A percentile compares a stretch with the other conserved stretches of the same genome.
These are phyloP conservation scores for Fusarium praegraminearum DNA, from an alignment of 2,329 filamentous ascomycete species.

Conservation along the genomic window DNA sequence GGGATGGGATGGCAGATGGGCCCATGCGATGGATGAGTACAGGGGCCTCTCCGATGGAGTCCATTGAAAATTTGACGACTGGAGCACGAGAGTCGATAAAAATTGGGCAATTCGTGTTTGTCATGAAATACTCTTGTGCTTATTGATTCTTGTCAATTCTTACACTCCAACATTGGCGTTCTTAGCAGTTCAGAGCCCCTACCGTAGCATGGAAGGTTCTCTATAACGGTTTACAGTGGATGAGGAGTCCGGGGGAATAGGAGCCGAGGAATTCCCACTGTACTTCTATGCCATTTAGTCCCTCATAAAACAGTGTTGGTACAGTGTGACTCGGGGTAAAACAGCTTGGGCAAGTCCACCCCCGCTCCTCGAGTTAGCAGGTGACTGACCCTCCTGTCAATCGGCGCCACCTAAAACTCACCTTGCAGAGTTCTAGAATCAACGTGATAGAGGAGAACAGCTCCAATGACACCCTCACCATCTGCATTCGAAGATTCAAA, in stretches of 20 bases:
- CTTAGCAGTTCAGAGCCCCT: background rate
- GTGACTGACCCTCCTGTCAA: conserved; percentile 33
- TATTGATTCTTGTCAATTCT: background rate
- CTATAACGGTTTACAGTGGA: conserved; percentile 7
- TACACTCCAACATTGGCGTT: background rate
- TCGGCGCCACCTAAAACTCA: conserved; percentile 25
- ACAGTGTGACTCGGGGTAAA: conserved; percentile 5
- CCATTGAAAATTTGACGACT: background rate
- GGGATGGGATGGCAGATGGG: conserved; percentile 21
- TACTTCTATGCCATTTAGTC: fast-evolving
- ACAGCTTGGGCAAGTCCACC: conserved; percentile 9
- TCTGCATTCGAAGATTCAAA: conserved; percentile 1
- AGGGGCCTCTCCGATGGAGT: conserved; percentile 18
- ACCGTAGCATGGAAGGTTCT: background rate
- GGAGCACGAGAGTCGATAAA: background rate
- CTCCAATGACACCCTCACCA: conserved; percentile 13
- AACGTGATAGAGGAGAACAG: background rate
- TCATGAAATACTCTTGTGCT: background rate
- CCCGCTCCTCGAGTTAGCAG: conserved; percentile 29
- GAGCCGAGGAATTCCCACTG: conserved; percentile 10
- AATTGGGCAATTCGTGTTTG: background rate
- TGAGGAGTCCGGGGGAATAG: conserved; percentile 10
- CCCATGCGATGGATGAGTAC: conserved; percentile 17
- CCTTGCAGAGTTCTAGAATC: conserved; percentile 29
- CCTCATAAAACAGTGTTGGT: fast-evolving